Base-by-base conservation (phyloP, 1,284 basidiomycete species). In the Cutaneotrichosporon sp. region DNA sequence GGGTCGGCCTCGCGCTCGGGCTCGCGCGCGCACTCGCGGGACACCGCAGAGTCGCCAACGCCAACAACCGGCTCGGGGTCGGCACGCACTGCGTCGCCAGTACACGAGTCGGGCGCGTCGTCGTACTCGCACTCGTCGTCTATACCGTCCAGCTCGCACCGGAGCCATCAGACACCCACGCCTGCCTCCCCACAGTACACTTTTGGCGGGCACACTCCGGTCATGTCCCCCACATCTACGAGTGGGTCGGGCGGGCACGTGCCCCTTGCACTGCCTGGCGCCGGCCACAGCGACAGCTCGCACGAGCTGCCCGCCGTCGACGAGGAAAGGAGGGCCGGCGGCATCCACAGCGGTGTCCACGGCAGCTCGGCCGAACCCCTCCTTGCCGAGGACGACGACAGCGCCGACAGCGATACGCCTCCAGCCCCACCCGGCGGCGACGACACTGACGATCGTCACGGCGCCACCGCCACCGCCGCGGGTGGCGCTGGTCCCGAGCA, bases 181-280 rank as follows among this genome's bases (percentile, higher is more conserved):
- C 51, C 49, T 4, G 48, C 41, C 4, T 57, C 55, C 4, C 55
- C 55, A 37, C 49, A 57, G 23, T 49, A 57, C 41, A 57, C 56
- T 4, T 58, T 58, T 38, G 56, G 52, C 12, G 40, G 45, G 4
- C 48, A 53, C 26, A 56, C 51, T 4, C 53, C 53, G 26, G 26
- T 30, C 22, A 40, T 36, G 13, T 45, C 47, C 3, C 41, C 42
- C 10, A 40, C 26, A 10, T 30, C 26, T 10, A 30, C 26, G 26
- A 30, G 26, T 10, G 26, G 26, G 26, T 30, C 26, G 10, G 26
- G 26, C 26, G 10, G 10, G 26, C 5, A 5, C 26, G 7, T 30
- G 7, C 26, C 26, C 5, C 10, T 30, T 5, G 26, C 26, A 10
- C 26, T 30, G 26, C 26, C 26, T 10, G 26, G 26, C 26, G 26